These are phyloP conservation scores for Trebouxia sp. DNA, from an alignment of 139 green algal species.

Conservation along the genomic window DNA sequence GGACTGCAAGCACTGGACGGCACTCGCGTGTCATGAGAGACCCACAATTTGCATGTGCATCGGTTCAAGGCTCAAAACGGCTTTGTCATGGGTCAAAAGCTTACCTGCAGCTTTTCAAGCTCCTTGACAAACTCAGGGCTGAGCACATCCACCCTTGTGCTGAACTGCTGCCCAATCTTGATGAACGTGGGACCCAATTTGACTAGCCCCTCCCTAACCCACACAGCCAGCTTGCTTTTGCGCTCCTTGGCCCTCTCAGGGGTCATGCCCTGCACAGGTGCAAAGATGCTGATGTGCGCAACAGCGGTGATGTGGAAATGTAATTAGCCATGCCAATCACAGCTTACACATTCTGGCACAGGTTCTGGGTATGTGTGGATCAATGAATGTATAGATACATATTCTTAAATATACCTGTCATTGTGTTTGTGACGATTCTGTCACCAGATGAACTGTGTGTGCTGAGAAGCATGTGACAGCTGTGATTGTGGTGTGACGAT, in stretches of 20 bases:
- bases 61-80: too few species aligned
- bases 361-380: too few species aligned
- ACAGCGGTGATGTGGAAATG: conserved; percentile 39
- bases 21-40: too few species aligned
- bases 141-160: conserved; percentile 94
- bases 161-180: conserved; percentile 84
- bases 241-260: conserved; percentile 34
- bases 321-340: not conserved
- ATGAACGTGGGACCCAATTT: conserved; percentile 93
- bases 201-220: conserved; percentile 95
- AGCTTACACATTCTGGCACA: not conserved
- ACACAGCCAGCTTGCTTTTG: conserved; percentile 69
- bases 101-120: conserved; percentile 90
- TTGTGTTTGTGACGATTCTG: too few species aligned
- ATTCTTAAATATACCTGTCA: too few species aligned
- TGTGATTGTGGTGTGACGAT: too few species aligned
- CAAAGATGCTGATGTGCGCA: conserved; percentile 8
- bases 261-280: conserved; percentile 58
- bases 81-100: too few species aligned
- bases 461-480: too few species aligned
- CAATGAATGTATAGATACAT: not conserved
- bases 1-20: too few species aligned
- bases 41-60: too few species aligned
- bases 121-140: conserved; percentile 93
- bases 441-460: too few species aligned